Base-by-base conservation (phyloP, 2,329 filamentous ascomycete species). In the Sarocladiaceae sp. region DNA sequence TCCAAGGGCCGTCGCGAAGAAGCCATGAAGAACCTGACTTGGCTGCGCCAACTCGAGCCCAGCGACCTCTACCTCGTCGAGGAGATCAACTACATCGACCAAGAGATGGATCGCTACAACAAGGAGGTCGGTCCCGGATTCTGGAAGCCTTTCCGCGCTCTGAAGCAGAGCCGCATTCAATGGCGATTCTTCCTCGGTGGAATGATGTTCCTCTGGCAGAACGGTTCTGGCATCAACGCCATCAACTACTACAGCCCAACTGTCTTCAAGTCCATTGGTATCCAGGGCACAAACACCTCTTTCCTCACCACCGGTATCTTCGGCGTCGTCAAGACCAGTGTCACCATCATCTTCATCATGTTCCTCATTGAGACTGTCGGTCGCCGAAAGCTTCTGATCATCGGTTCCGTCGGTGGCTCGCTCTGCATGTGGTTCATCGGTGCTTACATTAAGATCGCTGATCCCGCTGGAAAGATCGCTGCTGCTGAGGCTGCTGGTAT, bases 121-220 rank as follows among this genome's bases (percentile, higher is more conserved):
- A 64, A 72, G 3, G 77, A 79, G 28, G 80, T 90, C 42, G 87
- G 87, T 10, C 68, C 80, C n/a, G 87, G 87, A 2, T 90, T 91
- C 75, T 90, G 84, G 83, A 84, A 84, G 67, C 86, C 86, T 0
- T 88, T 90, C 70, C 71, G 73, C 7, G 73, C 80, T 22, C 73
- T 77, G 53, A 76, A 73, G 58, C 69, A 80, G 57, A 73, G 70
- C 53, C 78, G 78, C 61, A 78, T 88, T 22, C 81, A 82, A 58
- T 89, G 83, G 74, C 81, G 88, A 37, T 84, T 93, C 68, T 80
- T 89, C 65, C 76, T 92, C 11, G 88, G 88, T 44, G 79, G 80
- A 52, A 79, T 88, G 61, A 75, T 93, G 18, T 92, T 92, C 74
- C 72, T 92, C 51, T 90, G 84, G 77, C 88, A 93, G 67, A 93